Evolutionary conservation across 768 basidiomycete genomes (phyloP), one percentile per base, ranked within the genome.

Genomic region (Stropharia rugosoannulata): DNA sequence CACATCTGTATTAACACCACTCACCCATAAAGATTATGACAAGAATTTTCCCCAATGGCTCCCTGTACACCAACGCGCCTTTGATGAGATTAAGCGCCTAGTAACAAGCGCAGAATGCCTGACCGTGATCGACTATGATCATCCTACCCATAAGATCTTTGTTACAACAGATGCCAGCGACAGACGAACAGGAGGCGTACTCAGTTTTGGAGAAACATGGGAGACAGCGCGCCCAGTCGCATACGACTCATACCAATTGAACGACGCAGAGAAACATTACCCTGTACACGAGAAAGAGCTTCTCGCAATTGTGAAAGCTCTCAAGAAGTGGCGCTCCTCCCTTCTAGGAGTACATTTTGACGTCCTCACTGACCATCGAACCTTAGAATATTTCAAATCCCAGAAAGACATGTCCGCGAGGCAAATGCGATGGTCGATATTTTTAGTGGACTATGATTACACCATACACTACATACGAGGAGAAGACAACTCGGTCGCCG

Each of bases 201-300:
- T 74, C 3, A 64, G 62, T 5, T 72, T 64, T 50, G 70, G 74
- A 0, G 48, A 55, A 1, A 70, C 67, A 1, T 69, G 66, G 64
- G 72, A 72, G 45, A 58, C 58, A 0, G 61, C 73, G 1, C 58
- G 71, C 1, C 75, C 73, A 3, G 73, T 71, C 29, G 60, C 66
- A 36, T 64, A 64, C 49, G 49, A 72, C 59, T 77, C 58, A 2
- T 39, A 22, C 22, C 22, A 22, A 22, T 22, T 22, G 22, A 22
- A 22, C 22, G 22, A 22, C 22, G 67, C 72, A 0, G 57, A 64
- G 32, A 18, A 2, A 13, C 74, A 76, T 48, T 77, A 78, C 32
- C 70, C 72, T 0, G 63, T 66, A 0, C 74, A 77, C 42, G 68
- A 78, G 56, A 70, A 73, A 53, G 75, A 78, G 52, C 57, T 77